These are phyloP conservation scores for Pyrenula aspistea DNA, from an alignment of 495 filamentous ascomycete species.

Conservation along the genomic window DNA sequence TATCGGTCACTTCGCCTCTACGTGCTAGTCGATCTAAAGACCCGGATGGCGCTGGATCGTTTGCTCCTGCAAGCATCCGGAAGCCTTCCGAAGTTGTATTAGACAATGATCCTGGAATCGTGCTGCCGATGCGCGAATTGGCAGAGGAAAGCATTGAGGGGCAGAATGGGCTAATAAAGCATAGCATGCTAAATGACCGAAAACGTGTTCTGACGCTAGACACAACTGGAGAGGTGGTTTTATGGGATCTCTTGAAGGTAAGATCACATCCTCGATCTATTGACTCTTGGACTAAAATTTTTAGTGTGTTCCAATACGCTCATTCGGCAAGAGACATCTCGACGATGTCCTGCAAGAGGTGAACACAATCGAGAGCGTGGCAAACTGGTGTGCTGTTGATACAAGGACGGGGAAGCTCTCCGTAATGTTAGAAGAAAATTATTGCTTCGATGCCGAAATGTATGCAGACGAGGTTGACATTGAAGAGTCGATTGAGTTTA, in stretches of 20 bases:
- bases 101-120: conserved; percentile 43
- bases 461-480: conserved; percentile 80
- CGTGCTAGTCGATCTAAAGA: conserved; percentile 37
- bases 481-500: conserved; percentile 62
- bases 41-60: conserved; percentile 32
- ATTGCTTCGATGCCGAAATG: conserved; percentile 95
- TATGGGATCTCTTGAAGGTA: conserved; percentile 92
- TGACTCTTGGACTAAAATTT: conserved; percentile 7
- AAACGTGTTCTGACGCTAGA: conserved; percentile 82
- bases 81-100: conserved; percentile 49
- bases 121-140: conserved; percentile 58
- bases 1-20: conserved; percentile 75
- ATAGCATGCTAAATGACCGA: conserved; percentile 82
- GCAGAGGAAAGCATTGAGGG: conserved; percentile 86
- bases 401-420: conserved; percentile 83
- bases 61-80: conserved; percentile 34
- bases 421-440: conserved; percentile 84
- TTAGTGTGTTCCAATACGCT: conserved; percentile 72
- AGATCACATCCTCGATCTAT: not conserved
- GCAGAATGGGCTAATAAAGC: conserved; percentile 89
- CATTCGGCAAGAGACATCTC: conserved; percentile 84
- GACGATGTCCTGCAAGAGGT: conserved; percentile 83
- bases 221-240: conserved; percentile 87
- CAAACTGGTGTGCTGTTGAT: conserved; percentile 92
- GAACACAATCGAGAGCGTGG: conserved; percentile 77